Percentiles rank a stretch among this genome's conserved stretches.
These are phyloP conservation scores for Oryza glaberrima DNA, from an alignment of 176 grass and related monocot species.

Conservation along the genomic window DNA sequence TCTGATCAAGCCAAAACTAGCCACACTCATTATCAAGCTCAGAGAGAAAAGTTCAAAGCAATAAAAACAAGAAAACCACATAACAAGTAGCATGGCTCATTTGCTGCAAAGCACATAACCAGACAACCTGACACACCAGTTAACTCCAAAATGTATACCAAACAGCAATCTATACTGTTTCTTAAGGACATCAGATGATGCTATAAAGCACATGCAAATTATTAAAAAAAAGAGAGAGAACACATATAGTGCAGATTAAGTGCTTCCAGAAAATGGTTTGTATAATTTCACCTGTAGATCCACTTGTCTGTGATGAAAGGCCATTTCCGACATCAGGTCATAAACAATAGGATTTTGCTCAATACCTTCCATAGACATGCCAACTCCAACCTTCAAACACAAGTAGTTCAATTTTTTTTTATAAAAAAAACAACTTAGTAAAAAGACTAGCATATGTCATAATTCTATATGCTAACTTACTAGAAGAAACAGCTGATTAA, in stretches of 20 bases:
- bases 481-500: constrained; percentile 34
- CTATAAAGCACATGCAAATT: neutral
- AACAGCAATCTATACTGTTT: neutral
- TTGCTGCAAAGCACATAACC: neutral
- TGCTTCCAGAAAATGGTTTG: neutral
- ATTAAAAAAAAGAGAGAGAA: neutral
- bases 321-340: constrained; percentile 99
- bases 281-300: constrained; percentile 69
- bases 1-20: constrained; percentile 1
- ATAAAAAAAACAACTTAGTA: too few species aligned
- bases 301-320: constrained; percentile 70
- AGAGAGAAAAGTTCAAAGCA: neutral
- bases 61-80: constrained; percentile 11
- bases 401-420: neutral
- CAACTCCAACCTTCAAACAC: constrained; percentile 75
- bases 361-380: constrained; percentile 99
- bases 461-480: constrained; percentile 22
- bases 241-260: neutral
- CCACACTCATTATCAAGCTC: neutral
- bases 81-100: neutral
- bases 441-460: neutral
- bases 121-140: neutral
- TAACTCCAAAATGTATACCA: neutral
- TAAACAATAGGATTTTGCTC: constrained; percentile 98
- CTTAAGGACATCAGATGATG: constrained; percentile 10